Evolutionary conservation across 169 alveolate species (phyloP).

Genomic region (Cytauxzoon felis): DNA sequence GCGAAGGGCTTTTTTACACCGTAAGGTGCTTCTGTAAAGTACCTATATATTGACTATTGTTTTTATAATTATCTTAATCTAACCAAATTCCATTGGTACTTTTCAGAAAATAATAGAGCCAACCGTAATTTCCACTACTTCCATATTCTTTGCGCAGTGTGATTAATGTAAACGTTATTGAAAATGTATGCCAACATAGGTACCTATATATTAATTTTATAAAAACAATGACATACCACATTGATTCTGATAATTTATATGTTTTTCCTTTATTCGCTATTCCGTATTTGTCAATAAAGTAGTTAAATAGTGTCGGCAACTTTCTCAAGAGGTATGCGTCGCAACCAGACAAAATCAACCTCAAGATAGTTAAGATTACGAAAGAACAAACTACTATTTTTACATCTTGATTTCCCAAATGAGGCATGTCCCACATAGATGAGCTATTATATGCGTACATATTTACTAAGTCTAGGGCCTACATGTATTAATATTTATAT

Average conservation of each 20-base stretch:
- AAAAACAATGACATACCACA: slow-evolving; percentile 13
- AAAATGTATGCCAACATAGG: slow-evolving; percentile 44
- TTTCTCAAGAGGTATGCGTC: neutral
- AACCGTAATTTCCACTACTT: slow-evolving; percentile 10
- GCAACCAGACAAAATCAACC: slow-evolving; percentile 12
- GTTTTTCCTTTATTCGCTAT: slow-evolving; percentile 19
- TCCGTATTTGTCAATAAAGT: slow-evolving; percentile 10
- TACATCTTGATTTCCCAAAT: slow-evolving; percentile 1
- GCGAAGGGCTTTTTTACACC: slow-evolving; percentile 4
- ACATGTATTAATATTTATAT: no score
- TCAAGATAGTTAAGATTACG: slow-evolving; percentile 3
- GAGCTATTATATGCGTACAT: neutral
- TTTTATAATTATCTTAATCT: neutral
- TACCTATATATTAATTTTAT: slow-evolving; percentile 8
- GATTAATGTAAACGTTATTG: slow-evolving; percentile 16
- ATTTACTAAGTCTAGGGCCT: neutral
- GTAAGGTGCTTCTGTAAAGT: slow-evolving; percentile 19
- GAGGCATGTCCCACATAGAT: slow-evolving; percentile 6
- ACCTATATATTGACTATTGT: slow-evolving; percentile 18
- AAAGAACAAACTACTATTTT: slow-evolving; percentile 4
- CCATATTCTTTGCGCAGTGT: slow-evolving; percentile 38
- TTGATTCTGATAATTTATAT: slow-evolving; percentile 40
- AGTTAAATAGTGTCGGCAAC: neutral
- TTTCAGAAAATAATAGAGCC: slow-evolving; percentile 47
- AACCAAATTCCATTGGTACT: slow-evolving; percentile 53